phyloP scores from a whole-genome alignment of 352 stramenopile species.

The Globisporangium nagaii region DNA sequence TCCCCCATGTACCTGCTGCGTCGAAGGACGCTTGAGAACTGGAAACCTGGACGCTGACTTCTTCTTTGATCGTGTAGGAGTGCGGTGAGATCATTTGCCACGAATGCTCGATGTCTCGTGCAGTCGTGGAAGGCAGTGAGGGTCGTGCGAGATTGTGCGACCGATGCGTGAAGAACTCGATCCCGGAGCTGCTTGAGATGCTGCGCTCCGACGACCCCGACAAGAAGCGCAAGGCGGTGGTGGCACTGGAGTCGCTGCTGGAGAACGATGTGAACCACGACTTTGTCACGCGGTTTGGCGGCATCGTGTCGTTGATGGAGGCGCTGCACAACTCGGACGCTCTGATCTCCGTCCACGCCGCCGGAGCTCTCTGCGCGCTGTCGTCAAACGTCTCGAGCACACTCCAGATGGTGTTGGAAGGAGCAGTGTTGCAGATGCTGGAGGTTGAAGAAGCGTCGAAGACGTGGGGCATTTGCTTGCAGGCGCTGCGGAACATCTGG shows the following conservation, averaged over 20 bases:
- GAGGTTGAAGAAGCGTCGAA: conserved; percentile 73
- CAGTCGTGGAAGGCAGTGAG: conserved; percentile 75
- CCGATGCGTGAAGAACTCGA: conserved; percentile 75
- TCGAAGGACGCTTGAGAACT: background rate
- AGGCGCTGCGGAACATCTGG: conserved; percentile 84
- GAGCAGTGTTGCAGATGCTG: conserved; percentile 85
- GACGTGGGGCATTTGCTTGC: conserved; percentile 77
- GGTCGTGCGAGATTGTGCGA: conserved; percentile 80
- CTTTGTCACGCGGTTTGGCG: conserved; percentile 71
- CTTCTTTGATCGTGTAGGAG: conserved; percentile 34
- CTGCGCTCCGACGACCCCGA: conserved; percentile 42
- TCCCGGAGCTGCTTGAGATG: conserved; percentile 61
- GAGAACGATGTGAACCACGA: conserved; percentile 83
- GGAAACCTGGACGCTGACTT: background rate
- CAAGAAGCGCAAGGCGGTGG: conserved; percentile 62
- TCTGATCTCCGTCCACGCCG: conserved; percentile 62
- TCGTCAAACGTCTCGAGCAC: conserved; percentile 72
- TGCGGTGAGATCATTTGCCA: conserved; percentile 85
- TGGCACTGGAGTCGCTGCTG: conserved; percentile 80
- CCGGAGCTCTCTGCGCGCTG: conserved; percentile 71
- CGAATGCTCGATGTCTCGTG: conserved; percentile 82
- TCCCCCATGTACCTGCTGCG: conserved; percentile 14
- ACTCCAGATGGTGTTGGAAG: conserved; percentile 85
- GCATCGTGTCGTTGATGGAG: conserved; percentile 63
- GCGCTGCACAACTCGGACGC: conserved; percentile 67